Conservation (phyloP, 2,329 filamentous ascomycete species). For the Pestalotiopsis sp. region DNA sequence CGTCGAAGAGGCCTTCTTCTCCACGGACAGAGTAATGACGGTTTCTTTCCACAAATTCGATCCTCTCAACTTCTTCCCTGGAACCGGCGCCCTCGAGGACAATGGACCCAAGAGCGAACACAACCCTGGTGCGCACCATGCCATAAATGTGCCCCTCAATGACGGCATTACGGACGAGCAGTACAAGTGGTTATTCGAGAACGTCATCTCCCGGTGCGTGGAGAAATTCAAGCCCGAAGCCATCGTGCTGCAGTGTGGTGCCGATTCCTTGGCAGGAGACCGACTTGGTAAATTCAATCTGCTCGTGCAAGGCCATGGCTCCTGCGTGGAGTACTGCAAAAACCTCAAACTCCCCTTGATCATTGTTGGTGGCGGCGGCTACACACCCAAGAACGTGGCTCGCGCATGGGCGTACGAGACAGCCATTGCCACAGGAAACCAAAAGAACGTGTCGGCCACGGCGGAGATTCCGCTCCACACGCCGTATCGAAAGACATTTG, state of each 20-base stretch:
- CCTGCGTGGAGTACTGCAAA: slow-evolving; percentile 90
- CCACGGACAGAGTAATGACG: slow-evolving; percentile 87
- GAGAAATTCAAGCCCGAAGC: slow-evolving; percentile 85
- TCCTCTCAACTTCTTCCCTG: slow-evolving; percentile 80
- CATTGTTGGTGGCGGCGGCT: slow-evolving; percentile 91
- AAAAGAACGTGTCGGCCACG: slow-evolving; percentile 66
- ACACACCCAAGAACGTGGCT: slow-evolving; percentile 95
- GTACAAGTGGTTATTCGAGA: slow-evolving; percentile 84
- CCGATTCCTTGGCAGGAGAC: slow-evolving; percentile 92
- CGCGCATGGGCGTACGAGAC: slow-evolving; percentile 98
- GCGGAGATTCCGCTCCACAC: slow-evolving; percentile 74
- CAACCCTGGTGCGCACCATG: slow-evolving; percentile 86
- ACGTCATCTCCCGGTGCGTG: slow-evolving; percentile 76
- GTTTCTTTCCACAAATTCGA: slow-evolving; percentile 98
- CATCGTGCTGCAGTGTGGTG: slow-evolving; percentile 94
- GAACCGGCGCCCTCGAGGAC: slow-evolving; percentile 83
- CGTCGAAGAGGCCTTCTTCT: slow-evolving; percentile 89
- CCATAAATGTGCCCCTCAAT: slow-evolving; percentile 86
- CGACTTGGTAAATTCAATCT: slow-evolving; percentile 94
- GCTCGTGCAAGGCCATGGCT: slow-evolving; percentile 91
- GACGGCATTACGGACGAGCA: slow-evolving; percentile 91
- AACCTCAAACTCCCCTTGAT: slow-evolving; percentile 78
- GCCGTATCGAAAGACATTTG: slow-evolving; percentile 85
- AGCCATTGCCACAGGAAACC: slow-evolving; percentile 78
- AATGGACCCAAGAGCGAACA: slow-evolving; percentile 82